Conservation (phyloP, 2,329 filamentous ascomycete species). For the Mycocentrospora acerina region DNA sequence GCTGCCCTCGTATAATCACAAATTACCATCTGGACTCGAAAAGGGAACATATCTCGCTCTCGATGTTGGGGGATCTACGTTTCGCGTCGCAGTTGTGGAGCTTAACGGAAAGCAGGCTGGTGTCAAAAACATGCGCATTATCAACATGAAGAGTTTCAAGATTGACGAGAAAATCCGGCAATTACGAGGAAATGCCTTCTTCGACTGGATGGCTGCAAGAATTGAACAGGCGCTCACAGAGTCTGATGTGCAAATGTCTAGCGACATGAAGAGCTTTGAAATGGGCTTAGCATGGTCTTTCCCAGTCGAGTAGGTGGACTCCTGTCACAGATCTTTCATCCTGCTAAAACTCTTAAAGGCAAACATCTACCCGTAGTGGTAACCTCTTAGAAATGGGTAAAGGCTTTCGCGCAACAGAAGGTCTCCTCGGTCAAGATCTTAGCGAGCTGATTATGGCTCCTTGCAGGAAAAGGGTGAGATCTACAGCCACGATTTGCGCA, state of each 20-base stretch:
- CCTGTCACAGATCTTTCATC: background rate
- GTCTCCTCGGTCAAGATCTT: constrained; percentile 60
- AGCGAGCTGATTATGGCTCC: constrained; percentile 61
- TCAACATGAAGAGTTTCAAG: constrained; percentile 55
- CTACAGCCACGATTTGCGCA: constrained; percentile 1
- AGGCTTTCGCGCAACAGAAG: constrained; percentile 62
- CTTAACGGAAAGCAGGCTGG: constrained; percentile 51
- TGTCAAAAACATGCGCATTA: constrained; percentile 54
- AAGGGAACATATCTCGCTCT: constrained; percentile 62
- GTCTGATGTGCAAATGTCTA: constrained; percentile 41
- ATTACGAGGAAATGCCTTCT: constrained; percentile 59
- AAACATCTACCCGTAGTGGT: constrained; percentile 61
- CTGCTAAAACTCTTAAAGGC: constrained; percentile 36
- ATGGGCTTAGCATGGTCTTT: constrained; percentile 69
- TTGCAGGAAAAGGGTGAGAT: constrained; percentile 52
- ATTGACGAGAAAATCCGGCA: constrained; percentile 60
- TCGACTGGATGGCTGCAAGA: constrained; percentile 66
- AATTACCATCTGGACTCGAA: constrained; percentile 61
- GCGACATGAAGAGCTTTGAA: constrained; percentile 46
- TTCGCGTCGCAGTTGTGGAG: constrained; percentile 62
- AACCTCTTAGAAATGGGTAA: constrained; percentile 65
- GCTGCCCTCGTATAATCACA: constrained; percentile 66
- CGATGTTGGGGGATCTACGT: constrained; percentile 67
- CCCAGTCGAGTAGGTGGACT: constrained; percentile 55
- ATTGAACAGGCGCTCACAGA: constrained; percentile 57